These are phyloP conservation scores for Linderina pennispora DNA, from an alignment of 192 early-diverging fungal genomes.

Conservation along the genomic window DNA sequence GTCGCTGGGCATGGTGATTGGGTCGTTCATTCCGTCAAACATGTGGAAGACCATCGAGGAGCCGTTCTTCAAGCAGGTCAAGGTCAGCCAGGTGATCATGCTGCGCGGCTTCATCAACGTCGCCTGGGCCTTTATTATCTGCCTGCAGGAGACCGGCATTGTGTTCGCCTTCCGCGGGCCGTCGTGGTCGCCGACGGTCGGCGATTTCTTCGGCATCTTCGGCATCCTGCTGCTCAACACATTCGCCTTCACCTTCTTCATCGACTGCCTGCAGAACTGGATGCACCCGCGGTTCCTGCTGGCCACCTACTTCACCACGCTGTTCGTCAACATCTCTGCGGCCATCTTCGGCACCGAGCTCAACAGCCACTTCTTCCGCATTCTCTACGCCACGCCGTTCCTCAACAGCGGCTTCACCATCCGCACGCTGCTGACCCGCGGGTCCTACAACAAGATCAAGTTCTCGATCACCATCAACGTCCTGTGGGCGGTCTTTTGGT, in stretches of 20 bases:
- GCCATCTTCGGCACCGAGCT: slow-evolving; percentile 41
- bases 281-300: slow-evolving; percentile 38
- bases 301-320: slow-evolving; percentile 27
- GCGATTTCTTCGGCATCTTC: slow-evolving; percentile 36
- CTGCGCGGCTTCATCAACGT: slow-evolving; percentile 27
- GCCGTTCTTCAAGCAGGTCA: slow-evolving; percentile 38
- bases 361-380: slow-evolving; percentile 44
- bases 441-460: slow-evolving; percentile 25
- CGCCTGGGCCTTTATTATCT: slow-evolving; percentile 21
- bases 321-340: slow-evolving; percentile 37
- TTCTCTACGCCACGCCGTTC: slow-evolving; percentile 36
- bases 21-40: slow-evolving; percentile 43
- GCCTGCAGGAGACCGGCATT: slow-evolving; percentile 26
- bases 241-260: slow-evolving; percentile 34
- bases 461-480: slow-evolving; percentile 28
- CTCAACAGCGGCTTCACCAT: slow-evolving; percentile 19
- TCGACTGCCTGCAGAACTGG: slow-evolving; percentile 44
- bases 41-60: slow-evolving; percentile 48
- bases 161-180: slow-evolving; percentile 34
- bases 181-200: slow-evolving; percentile 24
- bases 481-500: slow-evolving; percentile 25
- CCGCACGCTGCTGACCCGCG: slow-evolving; percentile 27
- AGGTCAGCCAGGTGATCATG: slow-evolving; percentile 18
- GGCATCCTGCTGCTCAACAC: slow-evolving; percentile 37
- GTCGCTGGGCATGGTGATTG: slow-evolving; percentile 39